Evolutionary conservation across 176 grass and related monocot genomes (phyloP), one percentile per base, ranked within the genome.

Genomic region (Stipa capillata): DNA sequence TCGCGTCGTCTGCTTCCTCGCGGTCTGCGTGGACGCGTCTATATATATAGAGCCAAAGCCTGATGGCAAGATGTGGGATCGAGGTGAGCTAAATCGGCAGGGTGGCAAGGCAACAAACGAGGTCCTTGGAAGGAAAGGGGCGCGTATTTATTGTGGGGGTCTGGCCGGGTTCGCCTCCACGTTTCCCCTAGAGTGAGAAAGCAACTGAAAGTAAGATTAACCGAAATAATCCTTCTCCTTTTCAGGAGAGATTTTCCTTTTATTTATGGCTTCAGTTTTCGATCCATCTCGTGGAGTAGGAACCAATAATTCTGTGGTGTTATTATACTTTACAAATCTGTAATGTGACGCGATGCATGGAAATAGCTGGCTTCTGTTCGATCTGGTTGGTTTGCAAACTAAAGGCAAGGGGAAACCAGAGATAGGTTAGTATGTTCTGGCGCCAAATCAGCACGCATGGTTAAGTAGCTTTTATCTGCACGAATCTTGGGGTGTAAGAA

Each of bases 61-160:
- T n/a, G n/a, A n/a, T n/a, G n/a, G n/a, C n/a, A n/a, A n/a, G 72
- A 45, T 23, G 77, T 24, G 69, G 73, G n/a, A n/a, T n/a, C n/a
- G 31, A 37, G 63, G 52, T 63, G n/a, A n/a, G n/a, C n/a, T n/a
- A n/a, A n/a, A n/a, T n/a, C n/a, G n/a, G 69, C 15, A 73, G 56
- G 69, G 63, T 43, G 52, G 65, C 76, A 44, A 44, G 62, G 34
- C 65, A 68, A 82, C 65, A 65, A 55, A 47, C 52, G 42, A 71
- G 23, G 53, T 35, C 6, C 35, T 65, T 1, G 32, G 45, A 54
- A 59, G 58, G 56, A 36, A n/a, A 48, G 70, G 61, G 31, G 27
- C 28, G 14, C 47, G 76, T 80, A 89, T 84, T 80, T 84, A 88
- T 87, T 32, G 34, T 21, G 23, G 23, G 50, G 84, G n/a, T n/a